A percentile compares a stretch with the other conserved stretches of the same genome.
Conservation (phyloP, 176 grass and related monocot genomes). For the Thinopyrum elongatum region DNA sequence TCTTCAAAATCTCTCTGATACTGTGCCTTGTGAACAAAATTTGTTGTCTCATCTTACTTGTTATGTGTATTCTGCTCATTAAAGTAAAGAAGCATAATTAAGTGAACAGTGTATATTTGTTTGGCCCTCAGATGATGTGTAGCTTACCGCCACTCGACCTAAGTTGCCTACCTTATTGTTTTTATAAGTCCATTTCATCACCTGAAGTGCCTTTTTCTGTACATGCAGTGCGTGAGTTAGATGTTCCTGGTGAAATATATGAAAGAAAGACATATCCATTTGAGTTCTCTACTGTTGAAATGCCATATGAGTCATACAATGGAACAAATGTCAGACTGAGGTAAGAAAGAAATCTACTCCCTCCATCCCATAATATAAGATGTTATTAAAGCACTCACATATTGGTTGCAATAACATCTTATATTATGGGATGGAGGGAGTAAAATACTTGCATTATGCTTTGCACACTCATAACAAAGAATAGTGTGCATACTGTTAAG, state of each 20-base stretch:
- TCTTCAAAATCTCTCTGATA: not conserved
- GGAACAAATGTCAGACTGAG: slow-evolving; percentile 93
- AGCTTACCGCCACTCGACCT: not conserved
- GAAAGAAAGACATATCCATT: slow-evolving; percentile 90
- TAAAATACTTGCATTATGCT: not conserved
- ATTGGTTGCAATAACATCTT: no score
- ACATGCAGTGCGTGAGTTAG: slow-evolving; percentile 76
- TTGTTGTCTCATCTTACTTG: not conserved
- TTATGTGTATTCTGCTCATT: slow-evolving; percentile 5
- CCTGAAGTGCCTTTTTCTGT: not conserved
- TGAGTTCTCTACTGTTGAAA: slow-evolving; percentile 93
- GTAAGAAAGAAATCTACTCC: slow-evolving; percentile 22
- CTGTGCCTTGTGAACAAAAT: not conserved
- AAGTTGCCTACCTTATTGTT: not conserved
- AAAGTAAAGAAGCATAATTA: not conserved
- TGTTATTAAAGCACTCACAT: no score
- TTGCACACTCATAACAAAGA: not conserved
- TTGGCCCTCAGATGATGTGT: not conserved
- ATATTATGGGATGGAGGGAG: no score
- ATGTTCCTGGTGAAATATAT: slow-evolving; percentile 89
- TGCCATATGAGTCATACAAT: slow-evolving; percentile 93
- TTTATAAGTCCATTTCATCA: not conserved
- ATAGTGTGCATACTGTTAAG: not conserved
- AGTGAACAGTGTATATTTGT: not conserved
- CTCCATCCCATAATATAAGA: no score